A percentile compares a stretch with the other conserved stretches of the same genome.
phyloP scores from a whole-genome alignment of 768 basidiomycete species.

The Boletus reticuloceps region DNA sequence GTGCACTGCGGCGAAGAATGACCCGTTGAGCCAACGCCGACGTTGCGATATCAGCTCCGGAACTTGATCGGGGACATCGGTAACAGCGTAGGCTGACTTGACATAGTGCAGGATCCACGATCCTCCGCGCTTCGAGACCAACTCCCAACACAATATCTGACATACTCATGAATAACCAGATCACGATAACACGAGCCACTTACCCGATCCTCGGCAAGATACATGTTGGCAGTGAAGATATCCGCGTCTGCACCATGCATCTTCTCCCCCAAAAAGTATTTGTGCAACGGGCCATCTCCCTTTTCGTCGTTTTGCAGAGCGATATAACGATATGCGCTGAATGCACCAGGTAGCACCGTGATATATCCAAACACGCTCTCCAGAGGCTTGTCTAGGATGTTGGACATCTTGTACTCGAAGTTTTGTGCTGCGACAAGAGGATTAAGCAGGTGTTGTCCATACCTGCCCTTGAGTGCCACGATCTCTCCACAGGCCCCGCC shows the following conservation, averaged over 20 bases:
- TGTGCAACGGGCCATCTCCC: conserved; percentile 87
- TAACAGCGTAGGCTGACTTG: conserved; percentile 89
- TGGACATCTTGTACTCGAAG: conserved; percentile 93
- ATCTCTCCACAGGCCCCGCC: conserved; percentile 97
- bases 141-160: conserved; percentile 93
- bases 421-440: conserved; percentile 90
- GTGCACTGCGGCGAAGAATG: conserved; percentile 97
- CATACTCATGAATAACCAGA: conserved; percentile 12
- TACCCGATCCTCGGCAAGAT: conserved; percentile 85
- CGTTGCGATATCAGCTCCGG: conserved; percentile 95
- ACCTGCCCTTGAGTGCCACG: conserved; percentile 86
- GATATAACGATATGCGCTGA: conserved; percentile 89
- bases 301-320: conserved; percentile 82
- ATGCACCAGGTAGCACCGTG: conserved; percentile 89
- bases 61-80: conserved; percentile 93
- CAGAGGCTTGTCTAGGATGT: conserved; percentile 90
- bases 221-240: conserved; percentile 97
- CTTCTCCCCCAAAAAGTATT: conserved; percentile 97
- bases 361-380: conserved; percentile 93
- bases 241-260: conserved; percentile 87
- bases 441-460: conserved; percentile 74
- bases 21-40: conserved; percentile 95
- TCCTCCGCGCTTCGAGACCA: conserved; percentile 89
- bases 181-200: conserved; percentile 18
- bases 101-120: conserved; percentile 96